Evolutionary conservation across 805 yeast species (phyloP), one percentile per base, ranked within the genome.

Genomic region (Nakazawaea siamensis): DNA sequence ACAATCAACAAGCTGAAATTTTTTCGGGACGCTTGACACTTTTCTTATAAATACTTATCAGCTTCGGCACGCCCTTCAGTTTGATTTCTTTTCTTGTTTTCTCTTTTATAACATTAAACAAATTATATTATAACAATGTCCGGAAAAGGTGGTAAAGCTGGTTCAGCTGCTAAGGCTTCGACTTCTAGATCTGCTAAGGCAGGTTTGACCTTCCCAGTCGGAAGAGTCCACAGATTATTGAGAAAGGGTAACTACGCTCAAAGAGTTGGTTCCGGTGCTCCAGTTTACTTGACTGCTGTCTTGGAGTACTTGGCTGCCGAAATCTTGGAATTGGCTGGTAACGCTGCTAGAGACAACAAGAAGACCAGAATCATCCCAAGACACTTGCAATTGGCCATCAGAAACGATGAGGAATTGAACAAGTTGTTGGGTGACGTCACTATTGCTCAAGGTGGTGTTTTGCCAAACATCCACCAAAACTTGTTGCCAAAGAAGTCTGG

Each of bases 211-310:
- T 90, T 90, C 94, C 97, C 97, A 72, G 97, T 90, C 51, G 97
- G 97, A 67, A 88, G 97, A 80, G 92, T 90, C 52, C 96, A 90
- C 76, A 80, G 97, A 72, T 76, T 88, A 54, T 70, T 90, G 59
- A 85, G 94, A 79, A 86, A 82, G 70, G 96, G 95, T 64, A 85
- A 88, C 80, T 85, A 90, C 73, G 94, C 97, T 58, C 94, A 88
- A 72, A 81, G 97, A 73, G 81, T 90, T 54, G 97, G 97, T 77
- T 87, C 97, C 50, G 96, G 95, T 79, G 97, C 97, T 56, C 97
- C 97, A 70, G 90, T 90, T 46, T 90, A 88, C 71, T 75, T 90
- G 60, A 88, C 97, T 51, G 94, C 97, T 38, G 97, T 90, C 40
- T 74, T 90, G 55, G 97, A 90, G 70, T 90, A 90, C 65, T 76